Base-by-base conservation (phyloP, 768 basidiomycete species). In the Lentinus tigrinus region DNA sequence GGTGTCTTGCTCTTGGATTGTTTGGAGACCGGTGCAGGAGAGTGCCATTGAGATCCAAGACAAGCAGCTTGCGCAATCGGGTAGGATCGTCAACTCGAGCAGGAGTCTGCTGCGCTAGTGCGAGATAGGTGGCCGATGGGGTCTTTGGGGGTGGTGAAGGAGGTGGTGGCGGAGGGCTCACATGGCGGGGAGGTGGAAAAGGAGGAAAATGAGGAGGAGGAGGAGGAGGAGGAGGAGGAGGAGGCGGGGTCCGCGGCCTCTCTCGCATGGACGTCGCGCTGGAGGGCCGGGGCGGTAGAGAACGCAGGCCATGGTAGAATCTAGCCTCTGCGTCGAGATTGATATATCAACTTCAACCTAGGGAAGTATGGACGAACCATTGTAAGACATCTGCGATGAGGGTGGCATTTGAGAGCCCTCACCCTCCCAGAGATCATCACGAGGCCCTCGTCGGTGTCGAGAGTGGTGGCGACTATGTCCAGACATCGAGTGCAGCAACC, bases 41-140 rank as follows among this genome's bases (percentile, higher is more conserved):
- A 0, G 88, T 85, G 14, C 90, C 90, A 62, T 92, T 90, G 26
- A 90, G 75, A 67, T 93, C 90, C 7, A 93, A 78, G 4, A 92
- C 78, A 48, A 92, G 77, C 1, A 92, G 79, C 66, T 91, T 92
- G 23, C 85, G 79, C 4, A 69, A 63, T 16, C 58, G 47, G 3
- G 67, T 19, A 0, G 75, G 71, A 6, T 72, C 64, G 0, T 60
- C 26, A 34, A 76, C 54, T 0, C 55, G 28, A 16, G 60, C 34
- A 1, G 79, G 76, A 1, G 70, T 61, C 28, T 64, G 36, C 7
- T 62, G 53, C 9, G 77, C 65, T 37, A 74, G 43, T 4, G 72
- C 56, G 51, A 81, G 67, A 56, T 81, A 81, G 19, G 28, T 64
- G 3, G 69, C 57, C 3, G 72, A 75, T 0, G 80, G 79, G 19